Base-by-base conservation (phyloP, 2,329 filamentous ascomycete species). In the Fusarium mangiferae region DNA sequence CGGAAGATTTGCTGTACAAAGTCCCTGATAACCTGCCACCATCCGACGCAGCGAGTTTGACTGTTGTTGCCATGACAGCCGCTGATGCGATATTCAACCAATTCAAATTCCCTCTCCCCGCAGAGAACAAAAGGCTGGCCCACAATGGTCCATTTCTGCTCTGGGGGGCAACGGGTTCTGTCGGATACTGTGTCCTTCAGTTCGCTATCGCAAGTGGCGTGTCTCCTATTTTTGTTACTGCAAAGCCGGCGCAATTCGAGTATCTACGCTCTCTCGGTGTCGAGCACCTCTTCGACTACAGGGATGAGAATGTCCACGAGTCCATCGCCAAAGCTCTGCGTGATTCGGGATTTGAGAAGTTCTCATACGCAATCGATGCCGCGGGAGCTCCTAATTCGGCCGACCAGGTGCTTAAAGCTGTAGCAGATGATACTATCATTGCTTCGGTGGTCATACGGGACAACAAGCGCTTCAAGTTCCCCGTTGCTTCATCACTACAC, bases 41-140 rank as follows among this genome's bases (percentile, higher is more conserved):
- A 0, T 18, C 49, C 3, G 49, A 52, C 0, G 49, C 49, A 22
- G 30, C 49, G 13, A 52, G 49, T 2, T 26, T 52, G 17, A 15
- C 49, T 11, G n/a, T 52, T 36, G 49, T 52, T 36, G 13, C 30
- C 13, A 52, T 52, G 49, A 52, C 49, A 20, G 49, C 49, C 17
- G 49, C 49, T 8, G 49, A 52, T 15, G 30, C n/a, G 7, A 1
- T 20, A 0, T 52, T 2, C 9, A 36, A 52, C 18, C 30, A 26
- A 1, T 52, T 36, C 6, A 6, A 15, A 15, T 52, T 52, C 9
- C 30, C 30, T 6, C n/a, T 52, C 0, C 49, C 30, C 0, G 8
- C 13, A 1, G 3, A 26, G 30, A 5, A 15, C 2, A 17, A 24
- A 11, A 15, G 0, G 4, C n/a, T 4, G 0, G 30, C n/a, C 13